Evolutionary conservation across 345 rosid species (phyloP), one percentile per base, ranked within the genome.

Genomic region (Luvunga scandens): DNA sequence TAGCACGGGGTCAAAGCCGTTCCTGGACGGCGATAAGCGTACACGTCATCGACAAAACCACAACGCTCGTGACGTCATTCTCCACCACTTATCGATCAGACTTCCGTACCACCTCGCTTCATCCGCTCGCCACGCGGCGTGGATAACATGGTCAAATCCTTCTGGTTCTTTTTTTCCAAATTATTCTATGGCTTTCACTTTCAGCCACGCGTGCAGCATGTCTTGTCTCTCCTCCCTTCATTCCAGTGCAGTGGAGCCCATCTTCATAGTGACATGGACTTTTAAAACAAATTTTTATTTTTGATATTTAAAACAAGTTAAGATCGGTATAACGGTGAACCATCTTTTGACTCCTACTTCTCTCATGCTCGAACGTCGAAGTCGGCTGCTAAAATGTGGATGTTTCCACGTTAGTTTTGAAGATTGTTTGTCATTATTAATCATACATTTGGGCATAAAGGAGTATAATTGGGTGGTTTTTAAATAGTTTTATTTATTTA

Each of bases 1-100:
- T 7, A 7, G 30, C 9, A 30, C 4, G 66, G 1, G n/a, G 72
- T 76, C 72, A 76, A 66, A 72, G 75, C 78, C 78, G 80, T 19
- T 61, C 13, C 14, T 0, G 69, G 86, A 74, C 85, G 82, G 80
- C 48, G 85, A 28, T 48, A 63, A 53, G 71, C 45, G 18, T 33
- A 67, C 83, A 77, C 80, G 84, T 82, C 82, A 85, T 50, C 73
- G 53, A 19, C 57, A 24, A 14, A 50, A 67, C 36, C 53, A 36
- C 34, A 53, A 9, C 16, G 0, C 31, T 4, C 38, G 2, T 56
- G 84, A 78, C 68, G 38, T 74, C 73, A 79, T 55, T 18, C 30
- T 9, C n/a, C 61, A 59, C 10, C 67, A 0, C 39, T 27, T 5
- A 59, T 25, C 80, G 21, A 34, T 4, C 55, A 2, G 0, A 0